Evolutionary conservation across 2,329 filamentous ascomycete genomes (phyloP).

Genomic region (Penicillium brevicompactum): DNA sequence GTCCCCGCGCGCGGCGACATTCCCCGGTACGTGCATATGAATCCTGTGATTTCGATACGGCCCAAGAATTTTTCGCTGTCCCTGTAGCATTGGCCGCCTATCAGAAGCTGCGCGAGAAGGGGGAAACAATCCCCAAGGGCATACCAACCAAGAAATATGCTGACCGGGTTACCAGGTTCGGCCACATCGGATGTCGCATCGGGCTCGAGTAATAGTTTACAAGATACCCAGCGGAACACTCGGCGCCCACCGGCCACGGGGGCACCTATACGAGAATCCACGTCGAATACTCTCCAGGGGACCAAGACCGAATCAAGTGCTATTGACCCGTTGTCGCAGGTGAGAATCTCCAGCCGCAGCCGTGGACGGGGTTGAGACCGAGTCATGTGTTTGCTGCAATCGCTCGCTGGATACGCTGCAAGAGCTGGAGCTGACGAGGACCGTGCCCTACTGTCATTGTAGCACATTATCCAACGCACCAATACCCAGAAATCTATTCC

Average conservation of each 20-base stretch:
- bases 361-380: not conserved
- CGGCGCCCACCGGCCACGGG: slow-evolving; percentile 23
- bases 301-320: slow-evolving; percentile 44
- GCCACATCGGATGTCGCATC: slow-evolving; percentile 33
- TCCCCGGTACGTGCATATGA: slow-evolving; percentile 27
- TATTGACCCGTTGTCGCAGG: slow-evolving; percentile 70
- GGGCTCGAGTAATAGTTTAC: slow-evolving; percentile 31
- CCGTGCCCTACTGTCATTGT: slow-evolving; percentile 9
- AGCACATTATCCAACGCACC: slow-evolving; percentile 69
- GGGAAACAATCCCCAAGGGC: not conserved
- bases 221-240: slow-evolving; percentile 29
- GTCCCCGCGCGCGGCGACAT: slow-evolving; percentile 19
- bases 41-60: slow-evolving; percentile 2
- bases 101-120: not conserved
- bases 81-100: not conserved
- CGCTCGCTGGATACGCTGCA: slow-evolving; percentile 1
- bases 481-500: slow-evolving; percentile 64
- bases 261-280: slow-evolving; percentile 27
- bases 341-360: slow-evolving; percentile 35
- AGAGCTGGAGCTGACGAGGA: slow-evolving; percentile 7
- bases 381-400: slow-evolving; percentile 6
- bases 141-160: not conserved
- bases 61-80: not conserved
- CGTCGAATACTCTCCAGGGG: slow-evolving; percentile 29
- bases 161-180: slow-evolving; percentile 26